phyloP scores from a whole-genome alignment of 495 filamentous ascomycete species.

The Penicillium chermesinum region DNA sequence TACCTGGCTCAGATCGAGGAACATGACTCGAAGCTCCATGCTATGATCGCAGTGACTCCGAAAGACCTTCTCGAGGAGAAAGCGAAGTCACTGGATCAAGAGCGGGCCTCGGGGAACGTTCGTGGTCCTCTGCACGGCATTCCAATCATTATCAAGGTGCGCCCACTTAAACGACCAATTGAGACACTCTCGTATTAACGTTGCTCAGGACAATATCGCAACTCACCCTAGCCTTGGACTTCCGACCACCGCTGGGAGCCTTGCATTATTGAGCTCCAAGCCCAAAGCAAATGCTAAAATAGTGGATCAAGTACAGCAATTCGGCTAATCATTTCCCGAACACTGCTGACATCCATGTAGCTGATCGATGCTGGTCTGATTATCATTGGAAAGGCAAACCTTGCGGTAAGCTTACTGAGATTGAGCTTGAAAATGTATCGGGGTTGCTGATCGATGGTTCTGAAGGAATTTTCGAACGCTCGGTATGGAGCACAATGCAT shows the following conservation, averaged over 20 bases:
- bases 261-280: constrained; percentile 25
- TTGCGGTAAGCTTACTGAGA: constrained; percentile 31
- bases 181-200: constrained; percentile 1
- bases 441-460: too few species aligned
- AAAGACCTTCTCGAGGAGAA: constrained; percentile 21
- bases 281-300: constrained; percentile 24
- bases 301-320: constrained; percentile 15
- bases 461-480: constrained; percentile 11
- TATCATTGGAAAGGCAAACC: constrained; percentile 45
- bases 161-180: constrained; percentile 3
- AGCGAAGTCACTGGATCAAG: constrained; percentile 23
- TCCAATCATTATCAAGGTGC: constrained; percentile 23
- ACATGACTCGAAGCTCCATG: constrained; percentile 34
- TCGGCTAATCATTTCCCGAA: neutral
- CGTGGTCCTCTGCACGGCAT: constrained; percentile 27
- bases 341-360: constrained; percentile 10
- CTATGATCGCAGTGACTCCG: constrained; percentile 34
- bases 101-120: constrained; percentile 14
- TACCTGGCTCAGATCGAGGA: constrained; percentile 48
- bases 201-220: constrained; percentile 27
- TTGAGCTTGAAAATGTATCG: too few species aligned
- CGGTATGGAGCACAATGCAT: too few species aligned
- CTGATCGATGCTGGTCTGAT: constrained; percentile 39
- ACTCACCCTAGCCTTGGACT: constrained; percentile 36
- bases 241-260: constrained; percentile 44